Percentiles rank a stretch among this genome's conserved stretches.
Evolutionary conservation across 495 filamentous ascomycete species (phyloP).

Genomic region (Penicillium fimorum): DNA sequence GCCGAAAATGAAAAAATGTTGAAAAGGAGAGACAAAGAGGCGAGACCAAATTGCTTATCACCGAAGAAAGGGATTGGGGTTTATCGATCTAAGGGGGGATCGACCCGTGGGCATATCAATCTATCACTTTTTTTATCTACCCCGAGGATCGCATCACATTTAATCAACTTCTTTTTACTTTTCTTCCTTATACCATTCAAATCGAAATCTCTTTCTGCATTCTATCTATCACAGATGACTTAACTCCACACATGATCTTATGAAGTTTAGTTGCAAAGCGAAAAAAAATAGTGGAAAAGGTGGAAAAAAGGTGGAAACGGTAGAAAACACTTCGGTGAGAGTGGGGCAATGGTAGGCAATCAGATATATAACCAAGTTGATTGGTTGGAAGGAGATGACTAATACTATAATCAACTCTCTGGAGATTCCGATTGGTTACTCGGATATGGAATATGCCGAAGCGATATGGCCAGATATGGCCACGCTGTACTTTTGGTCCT

Average conservation of each 20-base stretch:
- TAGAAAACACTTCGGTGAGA: conserved; percentile 15
- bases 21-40: conserved; percentile 15
- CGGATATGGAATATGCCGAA: conserved; percentile 13
- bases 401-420: conserved; percentile 32
- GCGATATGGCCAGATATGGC: conserved; percentile 3
- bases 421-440: conserved; percentile 24
- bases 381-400: conserved; percentile 19
- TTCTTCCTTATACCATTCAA: not conserved
- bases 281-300: conserved; percentile 17
- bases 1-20: conserved; percentile 1
- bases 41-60: conserved; percentile 10
- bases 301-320: conserved; percentile 28
- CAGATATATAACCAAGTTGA: conserved; percentile 22
- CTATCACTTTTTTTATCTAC: conserved; percentile 29
- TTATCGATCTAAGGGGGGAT: conserved; percentile 39
- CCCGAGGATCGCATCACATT: conserved; percentile 22
- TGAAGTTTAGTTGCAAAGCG: conserved; percentile 27
- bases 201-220: conserved; percentile 12
- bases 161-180: conserved; percentile 21
- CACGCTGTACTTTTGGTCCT: conserved; percentile 13
- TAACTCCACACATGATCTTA: conserved; percentile 35
- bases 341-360: conserved; percentile 32
- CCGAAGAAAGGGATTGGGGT: conserved; percentile 22
- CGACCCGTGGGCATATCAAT: conserved; percentile 31
- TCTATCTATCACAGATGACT: conserved; percentile 33